A percentile compares a stretch with the other conserved stretches of the same genome.
Evolutionary conservation across 2,329 filamentous ascomycete genomes (phyloP).

Genomic region (Aurifilum marmelostoma): DNA sequence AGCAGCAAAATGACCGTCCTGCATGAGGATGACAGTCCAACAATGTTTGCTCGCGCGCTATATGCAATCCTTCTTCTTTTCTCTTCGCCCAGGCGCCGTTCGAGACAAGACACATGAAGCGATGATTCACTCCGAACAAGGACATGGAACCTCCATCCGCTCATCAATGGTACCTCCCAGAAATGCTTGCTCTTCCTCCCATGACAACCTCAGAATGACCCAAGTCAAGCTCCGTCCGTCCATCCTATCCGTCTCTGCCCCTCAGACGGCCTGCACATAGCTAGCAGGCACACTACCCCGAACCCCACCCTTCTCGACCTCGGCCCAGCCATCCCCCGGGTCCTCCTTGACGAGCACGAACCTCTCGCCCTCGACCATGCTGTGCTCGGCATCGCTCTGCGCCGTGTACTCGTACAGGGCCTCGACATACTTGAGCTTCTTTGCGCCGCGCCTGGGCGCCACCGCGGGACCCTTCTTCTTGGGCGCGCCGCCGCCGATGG

Average conservation of each 20-base stretch:
- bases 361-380: constrained; percentile 86
- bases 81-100: neutral
- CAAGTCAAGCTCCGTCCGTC: neutral
- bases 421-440: constrained; percentile 92
- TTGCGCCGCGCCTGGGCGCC: constrained; percentile 85
- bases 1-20: neutral
- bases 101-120: neutral
- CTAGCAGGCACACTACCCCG: constrained; percentile 91
- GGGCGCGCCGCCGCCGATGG: constrained; percentile 50
- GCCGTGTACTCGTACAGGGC: constrained; percentile 91
- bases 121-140: neutral
- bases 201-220: neutral
- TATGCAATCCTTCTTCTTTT: constrained; percentile 15
- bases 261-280: constrained; percentile 79
- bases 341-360: constrained; percentile 91
- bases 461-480: constrained; percentile 94
- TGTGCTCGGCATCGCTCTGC: constrained; percentile 83
- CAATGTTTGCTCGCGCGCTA: constrained; percentile 11
- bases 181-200: neutral
- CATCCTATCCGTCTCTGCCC: neutral
- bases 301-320: constrained; percentile 88
- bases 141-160: neutral
- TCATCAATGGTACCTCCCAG: neutral
- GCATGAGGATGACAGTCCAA: neutral
- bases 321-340: constrained; percentile 91